Evolutionary conservation across 257 asterid species (phyloP), one percentile per base, ranked within the genome.

Genomic region (Haberlea rhodopensis): DNA sequence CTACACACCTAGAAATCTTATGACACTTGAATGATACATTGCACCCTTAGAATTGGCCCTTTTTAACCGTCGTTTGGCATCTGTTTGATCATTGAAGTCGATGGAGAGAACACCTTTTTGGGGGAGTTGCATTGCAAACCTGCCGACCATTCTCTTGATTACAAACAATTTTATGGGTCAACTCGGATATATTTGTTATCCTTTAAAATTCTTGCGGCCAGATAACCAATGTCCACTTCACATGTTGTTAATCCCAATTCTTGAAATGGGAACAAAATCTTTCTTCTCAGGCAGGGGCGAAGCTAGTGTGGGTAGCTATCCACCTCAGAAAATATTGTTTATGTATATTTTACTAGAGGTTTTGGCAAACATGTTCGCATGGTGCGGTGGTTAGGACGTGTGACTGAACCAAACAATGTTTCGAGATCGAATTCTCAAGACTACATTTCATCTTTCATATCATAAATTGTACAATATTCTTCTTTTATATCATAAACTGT

Each of bases 41-140:
- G 76, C 29, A 75, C 67, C 94, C 94, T 71, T 87, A 6, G 94
- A 89, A 66, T 83, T 89, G 22, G 94, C 94, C 68, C 91, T 73
- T 72, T 58, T 80, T 56, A 89, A 67, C 3, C 65, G 20, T 9
- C 57, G 45, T 60, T 49, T 57, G 3, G 62, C 51, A n/a, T 16
- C 56, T 58, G 15, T 11, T 27, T 16, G 49, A 27, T 68, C 75
- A 13, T 64, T 0, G 67, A 52, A 10, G 72, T 52, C 4, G 82
- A 32, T 43, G 66, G 56, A 21, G 80, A 58, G 7, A 68, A 60
- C 23, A 8, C 65, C 16, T 63, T 68, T 8, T 67, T 64, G 7
- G 71, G 43, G 25, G 73, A 40, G 8, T 49, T 72, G 57, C 68
- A 56, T 8, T 57, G 73, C 22, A 73, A 8, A 0, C 71, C 46